Base-by-base conservation (phyloP, 306 rosid genomes). In the Clitoria ternatea region DNA sequence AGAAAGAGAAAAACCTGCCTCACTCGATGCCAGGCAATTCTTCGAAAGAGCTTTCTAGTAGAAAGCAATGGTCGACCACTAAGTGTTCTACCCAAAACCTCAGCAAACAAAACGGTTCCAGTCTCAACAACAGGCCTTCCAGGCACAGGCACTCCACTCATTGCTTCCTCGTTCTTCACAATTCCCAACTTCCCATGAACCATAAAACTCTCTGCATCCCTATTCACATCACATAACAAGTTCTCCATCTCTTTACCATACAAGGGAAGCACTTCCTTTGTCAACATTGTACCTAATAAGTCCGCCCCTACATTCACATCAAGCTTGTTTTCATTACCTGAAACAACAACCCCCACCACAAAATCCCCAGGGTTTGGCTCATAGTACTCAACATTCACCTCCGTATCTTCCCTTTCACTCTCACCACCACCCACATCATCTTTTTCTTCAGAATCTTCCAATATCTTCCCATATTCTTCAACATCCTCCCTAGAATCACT, bases 51-150 rank as follows among this genome's bases (percentile, higher is more conserved):
- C 63, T 96, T 74, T 74, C 98, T 81, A 18, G 97, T 89, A 5
- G 98, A 90, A 65, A 94, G 89, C 88, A 94, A 87, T 6, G 98
- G 97, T 48, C 98, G 70, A 30, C 96, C 98, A 71, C 98, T 89
- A 19, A 94, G 89, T 3, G 95, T 94, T 75, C 95, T 89, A 18
- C 98, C 98, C n/a, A 94, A 79, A 81, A 94, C 95, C 87, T 94
- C 96, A 23, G 96, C 97, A 78, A 94, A 94, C 77, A 94, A 82
- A 83, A 94, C 36, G 23, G 89, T 91, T 54, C 98, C 97, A 53
- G 79, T 78, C 73, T 94, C 98, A 13, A 94, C 92, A 24, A 89
- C 84, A 45, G 96, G 96, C 60, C 84, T 84, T 61, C 92, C 95
- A 2, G 79, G 81, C 70, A 74, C 60, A 7, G 76, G 77, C 18